phyloP scores from a whole-genome alignment of 352 stramenopile genomes.

The Globisporangium okanoganense region DNA sequence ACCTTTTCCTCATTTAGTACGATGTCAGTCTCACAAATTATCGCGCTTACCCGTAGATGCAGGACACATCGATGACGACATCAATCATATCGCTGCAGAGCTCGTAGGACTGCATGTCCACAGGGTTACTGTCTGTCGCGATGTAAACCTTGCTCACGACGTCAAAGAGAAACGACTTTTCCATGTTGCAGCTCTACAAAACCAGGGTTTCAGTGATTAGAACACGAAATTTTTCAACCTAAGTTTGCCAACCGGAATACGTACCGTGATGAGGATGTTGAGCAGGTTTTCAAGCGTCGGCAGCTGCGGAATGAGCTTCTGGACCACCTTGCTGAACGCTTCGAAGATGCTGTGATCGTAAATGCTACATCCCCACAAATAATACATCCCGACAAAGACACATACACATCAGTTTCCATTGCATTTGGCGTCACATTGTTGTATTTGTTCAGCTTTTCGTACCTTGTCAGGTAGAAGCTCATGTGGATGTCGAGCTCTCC shows the following conservation, averaged over 20 bases:
- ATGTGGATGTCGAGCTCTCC: conserved; percentile 91
- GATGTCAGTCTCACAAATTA: no score
- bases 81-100: conserved; percentile 99
- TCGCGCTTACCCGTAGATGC: conserved; percentile 93
- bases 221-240: background rate
- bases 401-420: background rate
- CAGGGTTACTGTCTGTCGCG: conserved; percentile 96
- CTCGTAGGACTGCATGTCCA: conserved; percentile 98
- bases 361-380: conserved; percentile 56
- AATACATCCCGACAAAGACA: conserved; percentile 19
- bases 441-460: background rate
- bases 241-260: conserved; percentile 1
- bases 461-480: conserved; percentile 88
- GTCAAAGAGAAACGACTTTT: conserved; percentile 99
- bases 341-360: conserved; percentile 98
- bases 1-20: background rate
- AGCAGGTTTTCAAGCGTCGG: conserved; percentile 97
- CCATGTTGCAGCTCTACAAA: conserved; percentile 95
- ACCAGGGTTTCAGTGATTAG: conserved; percentile 3
- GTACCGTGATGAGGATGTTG: conserved; percentile 94
- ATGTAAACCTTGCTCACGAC: conserved; percentile 99
- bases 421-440: background rate
- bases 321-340: conserved; percentile 96
- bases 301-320: conserved; percentile 97
- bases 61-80: conserved; percentile 98